Conservation (phyloP, 129 eudicot species). For the Flaveria brownii region DNA sequence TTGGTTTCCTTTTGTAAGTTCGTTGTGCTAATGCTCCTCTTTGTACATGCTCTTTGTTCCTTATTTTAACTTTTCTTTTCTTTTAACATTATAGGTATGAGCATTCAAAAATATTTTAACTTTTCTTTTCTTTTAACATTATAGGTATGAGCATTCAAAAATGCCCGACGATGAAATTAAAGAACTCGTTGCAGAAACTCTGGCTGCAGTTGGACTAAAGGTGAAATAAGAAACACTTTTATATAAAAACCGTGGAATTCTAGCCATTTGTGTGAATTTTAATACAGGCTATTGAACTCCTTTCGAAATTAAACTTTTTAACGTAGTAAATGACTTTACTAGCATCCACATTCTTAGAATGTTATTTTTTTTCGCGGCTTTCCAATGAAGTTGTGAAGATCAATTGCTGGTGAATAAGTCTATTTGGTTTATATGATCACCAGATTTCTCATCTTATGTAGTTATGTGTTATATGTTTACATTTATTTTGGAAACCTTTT, state of each 20-base stretch:
- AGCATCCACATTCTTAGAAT: not conserved
- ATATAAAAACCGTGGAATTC: not conserved
- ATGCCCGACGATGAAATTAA: slow-evolving; percentile 80
- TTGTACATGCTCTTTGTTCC: not conserved
- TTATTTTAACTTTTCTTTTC: not conserved
- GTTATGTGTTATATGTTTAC: not conserved
- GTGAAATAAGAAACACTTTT: slow-evolving; percentile 30
- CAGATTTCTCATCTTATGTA: not conserved
- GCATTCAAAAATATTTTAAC: slow-evolving; percentile 49
- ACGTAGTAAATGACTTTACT: not conserved
- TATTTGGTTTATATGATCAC: not conserved
- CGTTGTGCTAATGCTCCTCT: not conserved
- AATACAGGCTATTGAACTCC: not conserved
- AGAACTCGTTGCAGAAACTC: slow-evolving; percentile 77
- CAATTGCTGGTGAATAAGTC: not conserved
- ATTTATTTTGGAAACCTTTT: not conserved
- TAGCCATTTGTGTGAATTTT: not conserved
- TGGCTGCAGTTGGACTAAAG: slow-evolving; percentile 96
- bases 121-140: slow-evolving; percentile 1
- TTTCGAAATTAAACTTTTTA: not conserved
- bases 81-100: slow-evolving; percentile 55
- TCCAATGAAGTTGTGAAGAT: slow-evolving; percentile 1
- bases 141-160: slow-evolving; percentile 78
- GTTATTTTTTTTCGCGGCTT: not conserved
- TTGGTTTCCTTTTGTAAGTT: slow-evolving; percentile 86